Conservation (phyloP, 306 rosid species). For the Hippophae gyantsensis region DNA sequence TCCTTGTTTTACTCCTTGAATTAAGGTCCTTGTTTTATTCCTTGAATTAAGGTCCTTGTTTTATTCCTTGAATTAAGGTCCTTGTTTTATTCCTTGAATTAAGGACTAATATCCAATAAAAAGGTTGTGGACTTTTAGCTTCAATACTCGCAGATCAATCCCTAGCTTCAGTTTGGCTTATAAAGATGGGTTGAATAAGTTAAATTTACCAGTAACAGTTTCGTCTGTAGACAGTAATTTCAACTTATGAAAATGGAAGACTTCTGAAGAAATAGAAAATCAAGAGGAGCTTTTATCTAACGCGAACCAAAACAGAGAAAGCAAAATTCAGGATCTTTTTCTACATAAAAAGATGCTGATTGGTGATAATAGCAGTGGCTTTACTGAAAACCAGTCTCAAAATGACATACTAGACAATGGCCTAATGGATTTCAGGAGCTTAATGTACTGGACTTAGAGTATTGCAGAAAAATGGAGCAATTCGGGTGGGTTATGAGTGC, state of each 20-base stretch:
- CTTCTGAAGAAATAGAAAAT: constrained; percentile 27
- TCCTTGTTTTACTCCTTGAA: no score
- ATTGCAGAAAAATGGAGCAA: constrained; percentile 8
- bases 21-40: no score
- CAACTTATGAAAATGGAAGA: constrained; percentile 25
- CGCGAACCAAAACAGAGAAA: constrained; percentile 19
- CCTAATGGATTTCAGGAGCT: constrained; percentile 19
- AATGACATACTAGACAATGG: constrained; percentile 22
- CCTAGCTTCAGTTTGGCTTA: constrained; percentile 15
- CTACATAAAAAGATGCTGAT: constrained; percentile 18
- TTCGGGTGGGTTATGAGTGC: background rate
- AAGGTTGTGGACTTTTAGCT: constrained; percentile 42
- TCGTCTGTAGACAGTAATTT: constrained; percentile 23
- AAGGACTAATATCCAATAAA: no score
- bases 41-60: no score
- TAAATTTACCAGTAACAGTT: constrained; percentile 27
- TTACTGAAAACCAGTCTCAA: constrained; percentile 24
- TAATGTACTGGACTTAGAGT: constrained; percentile 15
- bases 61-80: no score
- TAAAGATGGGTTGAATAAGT: constrained; percentile 21
- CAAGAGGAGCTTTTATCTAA: constrained; percentile 25
- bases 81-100: no score
- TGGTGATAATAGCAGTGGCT: constrained; percentile 17
- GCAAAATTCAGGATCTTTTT: constrained; percentile 12
- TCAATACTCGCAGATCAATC: constrained; percentile 56